A percentile compares a stretch with the other conserved stretches of the same genome.
These are phyloP conservation scores for Chaetomiaceae sp. DNA, from an alignment of 2,329 filamentous ascomycete genomes.

Conservation along the genomic window DNA sequence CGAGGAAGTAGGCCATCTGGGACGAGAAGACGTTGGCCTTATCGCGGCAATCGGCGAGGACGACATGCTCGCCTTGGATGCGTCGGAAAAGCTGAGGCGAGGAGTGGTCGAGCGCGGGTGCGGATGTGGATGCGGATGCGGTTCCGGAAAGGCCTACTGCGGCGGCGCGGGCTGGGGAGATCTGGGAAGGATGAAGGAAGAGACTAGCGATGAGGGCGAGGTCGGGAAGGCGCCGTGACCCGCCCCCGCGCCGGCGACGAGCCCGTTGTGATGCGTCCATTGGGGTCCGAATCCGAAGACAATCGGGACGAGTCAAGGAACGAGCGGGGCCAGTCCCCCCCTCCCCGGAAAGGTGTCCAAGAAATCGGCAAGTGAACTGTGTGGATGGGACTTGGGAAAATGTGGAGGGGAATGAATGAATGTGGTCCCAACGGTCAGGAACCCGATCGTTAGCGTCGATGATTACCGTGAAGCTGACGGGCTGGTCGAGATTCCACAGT, in stretches of 20 bases:
- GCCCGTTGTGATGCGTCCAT: background rate
- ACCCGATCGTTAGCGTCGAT: background rate
- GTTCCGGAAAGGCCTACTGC: background rate
- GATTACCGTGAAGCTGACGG: background rate
- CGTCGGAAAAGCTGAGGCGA: background rate
- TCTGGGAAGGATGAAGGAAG: background rate
- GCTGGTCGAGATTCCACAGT: background rate
- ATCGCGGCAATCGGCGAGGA: slow-evolving; percentile 32
- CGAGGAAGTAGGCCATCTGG: slow-evolving; percentile 32
- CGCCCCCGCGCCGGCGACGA: background rate
- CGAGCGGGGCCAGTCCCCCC: background rate
- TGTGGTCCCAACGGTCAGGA: background rate
- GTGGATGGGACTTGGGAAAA: too few relatives aligned
- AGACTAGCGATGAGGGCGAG: slow-evolving; percentile 8
- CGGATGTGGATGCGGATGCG: background rate
- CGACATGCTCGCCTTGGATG: slow-evolving; percentile 28
- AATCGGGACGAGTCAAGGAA: background rate
- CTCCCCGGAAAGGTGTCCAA: background rate
- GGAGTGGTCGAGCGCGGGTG: too few relatives aligned
- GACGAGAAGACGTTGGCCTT: slow-evolving; percentile 27
- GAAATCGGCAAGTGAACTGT: too few relatives aligned
- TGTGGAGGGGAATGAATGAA: background rate
- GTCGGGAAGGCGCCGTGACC: background rate
- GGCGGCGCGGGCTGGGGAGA: background rate
- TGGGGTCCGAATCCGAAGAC: background rate